These are phyloP conservation scores for Metschnikowia picachoensis DNA, from an alignment of 805 yeast species.

Conservation along the genomic window DNA sequence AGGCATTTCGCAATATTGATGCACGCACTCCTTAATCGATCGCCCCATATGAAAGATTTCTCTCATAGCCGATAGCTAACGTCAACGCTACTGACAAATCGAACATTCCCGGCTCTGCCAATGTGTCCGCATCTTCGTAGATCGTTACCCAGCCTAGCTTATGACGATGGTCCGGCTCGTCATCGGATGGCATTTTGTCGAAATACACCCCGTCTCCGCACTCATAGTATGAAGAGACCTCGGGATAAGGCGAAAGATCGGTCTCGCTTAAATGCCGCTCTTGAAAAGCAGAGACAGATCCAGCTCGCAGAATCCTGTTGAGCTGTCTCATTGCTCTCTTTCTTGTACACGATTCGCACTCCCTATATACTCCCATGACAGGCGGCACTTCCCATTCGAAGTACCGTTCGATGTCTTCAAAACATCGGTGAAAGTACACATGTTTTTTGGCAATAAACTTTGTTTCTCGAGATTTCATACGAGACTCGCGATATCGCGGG, in stretches of 20 bases:
- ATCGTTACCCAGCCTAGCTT: conserved; percentile 66
- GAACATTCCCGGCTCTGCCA: conserved; percentile 40
- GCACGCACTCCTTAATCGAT: too few relatives aligned
- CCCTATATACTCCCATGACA: conserved; percentile 39
- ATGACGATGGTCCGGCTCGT: conserved; percentile 50
- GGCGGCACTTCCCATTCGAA: conserved; percentile 20
- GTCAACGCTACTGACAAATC: conserved; percentile 52
- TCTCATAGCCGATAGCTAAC: conserved; percentile 47
- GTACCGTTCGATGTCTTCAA: conserved; percentile 10
- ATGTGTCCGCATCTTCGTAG: conserved; percentile 39
- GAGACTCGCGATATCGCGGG: conserved; percentile 32
- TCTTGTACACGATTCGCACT: conserved; percentile 34
- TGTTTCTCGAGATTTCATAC: conserved; percentile 14
- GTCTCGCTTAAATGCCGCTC: background rate
- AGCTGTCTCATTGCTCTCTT: conserved; percentile 37
- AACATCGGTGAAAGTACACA: conserved; percentile 37
- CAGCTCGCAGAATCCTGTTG: conserved; percentile 20
- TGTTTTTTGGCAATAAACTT: conserved; percentile 33
- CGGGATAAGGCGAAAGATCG: conserved; percentile 12
- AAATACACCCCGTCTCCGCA: conserved; percentile 56
- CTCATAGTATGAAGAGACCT: conserved; percentile 30
- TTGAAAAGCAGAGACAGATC: background rate
- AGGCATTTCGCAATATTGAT: too few relatives aligned
- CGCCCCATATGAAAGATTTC: background rate
- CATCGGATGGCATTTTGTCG: conserved; percentile 47